Evolutionary conservation across 2,329 filamentous ascomycete species (phyloP).

Genomic region (Sordariomycetes sp.): DNA sequence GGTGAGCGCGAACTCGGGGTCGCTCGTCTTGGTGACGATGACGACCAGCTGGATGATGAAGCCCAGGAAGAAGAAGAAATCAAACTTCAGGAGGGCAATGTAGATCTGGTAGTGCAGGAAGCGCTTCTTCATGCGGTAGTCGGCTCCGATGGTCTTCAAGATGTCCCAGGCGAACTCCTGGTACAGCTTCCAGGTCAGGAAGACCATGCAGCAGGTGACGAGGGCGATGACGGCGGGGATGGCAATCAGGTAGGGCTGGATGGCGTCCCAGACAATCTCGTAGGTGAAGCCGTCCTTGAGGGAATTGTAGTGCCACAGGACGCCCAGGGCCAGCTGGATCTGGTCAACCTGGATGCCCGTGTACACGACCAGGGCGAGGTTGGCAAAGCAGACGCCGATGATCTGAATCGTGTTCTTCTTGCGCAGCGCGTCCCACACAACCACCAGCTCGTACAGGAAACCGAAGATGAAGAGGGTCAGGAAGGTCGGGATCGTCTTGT

Average conservation of each 20-base stretch:
- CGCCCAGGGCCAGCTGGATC: slow-evolving; percentile 62
- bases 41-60: slow-evolving; percentile 98
- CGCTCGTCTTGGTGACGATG: slow-evolving; percentile 62
- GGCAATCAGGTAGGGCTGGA: slow-evolving; percentile 71
- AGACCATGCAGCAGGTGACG: slow-evolving; percentile 61
- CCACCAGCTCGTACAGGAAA: slow-evolving; percentile 81
- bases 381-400: slow-evolving; percentile 89
- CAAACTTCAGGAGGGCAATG: slow-evolving; percentile 94
- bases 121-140: slow-evolving; percentile 91
- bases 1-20: slow-evolving; percentile 76
- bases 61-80: slow-evolving; percentile 99
- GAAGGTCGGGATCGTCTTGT: slow-evolving; percentile 82
- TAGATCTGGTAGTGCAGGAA: slow-evolving; percentile 99
- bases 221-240: slow-evolving; percentile 78
- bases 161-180: slow-evolving; percentile 99
- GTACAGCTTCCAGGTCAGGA: slow-evolving; percentile 89
- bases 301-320: slow-evolving; percentile 34
- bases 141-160: slow-evolving; percentile 97
- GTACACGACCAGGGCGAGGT: slow-evolving; percentile 85
- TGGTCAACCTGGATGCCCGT: slow-evolving; percentile 89
- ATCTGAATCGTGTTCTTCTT: slow-evolving; percentile 98
- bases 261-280: slow-evolving; percentile 54
- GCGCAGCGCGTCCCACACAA: slow-evolving; percentile 88
- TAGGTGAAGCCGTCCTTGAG: slow-evolving; percentile 27
- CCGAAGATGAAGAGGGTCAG: slow-evolving; percentile 95